phyloP scores from a whole-genome alignment of 2,329 filamentous ascomycete species.

The Xylaria sp. region DNA sequence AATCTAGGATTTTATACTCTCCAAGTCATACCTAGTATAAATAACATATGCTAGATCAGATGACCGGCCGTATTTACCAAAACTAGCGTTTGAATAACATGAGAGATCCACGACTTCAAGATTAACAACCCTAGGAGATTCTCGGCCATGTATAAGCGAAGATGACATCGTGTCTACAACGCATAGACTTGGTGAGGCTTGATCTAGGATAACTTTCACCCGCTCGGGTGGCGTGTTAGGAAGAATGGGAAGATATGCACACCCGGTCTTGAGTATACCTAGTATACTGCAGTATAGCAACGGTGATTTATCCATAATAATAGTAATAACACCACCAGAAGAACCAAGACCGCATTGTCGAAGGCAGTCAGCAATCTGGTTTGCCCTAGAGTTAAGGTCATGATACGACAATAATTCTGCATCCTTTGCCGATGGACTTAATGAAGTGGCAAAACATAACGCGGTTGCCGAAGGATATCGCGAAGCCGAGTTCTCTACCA shows the following conservation, averaged over 20 bases:
- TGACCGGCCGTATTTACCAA: slow-evolving; percentile 54
- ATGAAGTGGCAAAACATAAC: slow-evolving; percentile 69
- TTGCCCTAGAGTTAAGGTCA: slow-evolving; percentile 72
- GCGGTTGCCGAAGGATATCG: slow-evolving; percentile 66
- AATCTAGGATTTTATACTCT: neutral
- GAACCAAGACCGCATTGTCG: slow-evolving; percentile 57
- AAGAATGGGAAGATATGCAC: slow-evolving; percentile 82
- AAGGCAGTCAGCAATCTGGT: slow-evolving; percentile 70
- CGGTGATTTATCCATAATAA: slow-evolving; percentile 81
- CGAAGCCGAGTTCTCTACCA: slow-evolving; percentile 66
- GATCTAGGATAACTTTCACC: slow-evolving; percentile 69
- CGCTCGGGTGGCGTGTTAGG: slow-evolving; percentile 75
- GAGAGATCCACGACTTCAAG: slow-evolving; percentile 49
- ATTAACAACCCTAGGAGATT: slow-evolving; percentile 49
- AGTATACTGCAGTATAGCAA: slow-evolving; percentile 79
- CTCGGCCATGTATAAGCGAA: slow-evolving; percentile 30
- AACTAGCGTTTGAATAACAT: slow-evolving; percentile 52
- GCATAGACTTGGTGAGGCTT: slow-evolving; percentile 64
- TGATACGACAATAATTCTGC: slow-evolving; percentile 68
- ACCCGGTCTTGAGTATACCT: slow-evolving; percentile 78
- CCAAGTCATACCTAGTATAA: slow-evolving; percentile 68
- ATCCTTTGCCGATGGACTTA: slow-evolving; percentile 53
- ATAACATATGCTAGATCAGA: slow-evolving; percentile 77
- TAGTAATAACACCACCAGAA: slow-evolving; percentile 71
- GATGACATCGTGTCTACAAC: slow-evolving; percentile 53